Base-by-base conservation (phyloP, 2,329 filamentous ascomycete genomes). In the Talaromyces piceae region DNA sequence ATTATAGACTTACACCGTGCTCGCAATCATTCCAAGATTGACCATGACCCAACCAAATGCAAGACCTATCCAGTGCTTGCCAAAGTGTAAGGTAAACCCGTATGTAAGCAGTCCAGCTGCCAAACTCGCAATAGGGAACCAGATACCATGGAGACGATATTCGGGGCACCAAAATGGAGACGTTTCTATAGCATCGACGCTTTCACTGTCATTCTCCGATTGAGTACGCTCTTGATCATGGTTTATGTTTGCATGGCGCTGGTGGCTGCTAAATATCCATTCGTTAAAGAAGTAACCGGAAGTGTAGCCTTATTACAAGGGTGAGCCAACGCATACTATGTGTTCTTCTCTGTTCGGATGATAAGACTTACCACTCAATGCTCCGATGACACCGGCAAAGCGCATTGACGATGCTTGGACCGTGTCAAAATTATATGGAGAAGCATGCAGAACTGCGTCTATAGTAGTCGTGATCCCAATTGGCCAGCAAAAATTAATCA, bases 401-500 rank as follows among this genome's bases (percentile, higher is more conserved):
- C 65, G 62, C 57, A 70, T 61, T 2, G 67, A 69, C 11, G 67
- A 63, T n/a, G 65, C 66, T 28, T 63, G 49, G 25, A 69, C 56
- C 1, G 64, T 61, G 41, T 64, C 45, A 47, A 70, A 68, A 6
- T 64, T 56, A 50, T 69, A 70, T 1, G 67, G 66, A 3, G 61
- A 64, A 25, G 59, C 57, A 41, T 60, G 64, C 28, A 70, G 50
- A 48, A 70, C 67, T 3, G 57, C 54, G 28, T 66, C 64, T 26
- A 69, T 58, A 1, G 67, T 69, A 5, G 63, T 63, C 6, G 66
- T 69, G 47, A 70, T 69, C 18, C 67, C 67, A 50, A 70, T 69
- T 0, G 67, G 66, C 67, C 66, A 70, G 37, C 61, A 66, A 48
- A 68, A 69, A 22, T 62, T 67, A 12, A 69, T 62, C 59, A 69